Conservation (phyloP, 495 filamentous ascomycete species). For the Apodospora peruviana region DNA sequence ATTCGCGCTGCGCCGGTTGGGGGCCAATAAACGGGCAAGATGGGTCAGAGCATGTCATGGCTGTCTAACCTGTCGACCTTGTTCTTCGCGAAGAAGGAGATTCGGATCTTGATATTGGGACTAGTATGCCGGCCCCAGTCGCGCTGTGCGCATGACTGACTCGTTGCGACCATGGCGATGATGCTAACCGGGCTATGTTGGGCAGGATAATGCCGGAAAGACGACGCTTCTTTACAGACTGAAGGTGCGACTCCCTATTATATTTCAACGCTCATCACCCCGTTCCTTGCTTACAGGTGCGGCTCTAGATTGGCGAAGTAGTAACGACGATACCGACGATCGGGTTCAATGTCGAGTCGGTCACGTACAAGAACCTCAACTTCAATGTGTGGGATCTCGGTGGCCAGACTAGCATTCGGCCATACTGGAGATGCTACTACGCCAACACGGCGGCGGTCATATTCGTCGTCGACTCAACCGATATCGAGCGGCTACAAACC, state of each 20-base stretch:
- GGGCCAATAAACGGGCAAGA: slow-evolving; percentile 46
- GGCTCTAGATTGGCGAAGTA: slow-evolving; percentile 83
- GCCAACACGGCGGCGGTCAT: slow-evolving; percentile 98
- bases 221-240: slow-evolving; percentile 94
- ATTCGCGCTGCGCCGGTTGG: too few species aligned
- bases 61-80: slow-evolving; percentile 64
- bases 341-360: slow-evolving; percentile 97
- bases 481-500: slow-evolving; percentile 88
- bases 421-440: slow-evolving; percentile 99
- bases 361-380: slow-evolving; percentile 94
- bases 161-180: not conserved
- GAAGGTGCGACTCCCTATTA: slow-evolving; percentile 57
- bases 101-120: slow-evolving; percentile 90
- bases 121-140: slow-evolving; percentile 56
- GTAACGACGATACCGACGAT: slow-evolving; percentile 99
- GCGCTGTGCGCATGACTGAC: not conserved
- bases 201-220: slow-evolving; percentile 96
- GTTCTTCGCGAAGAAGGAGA: slow-evolving; percentile 92
- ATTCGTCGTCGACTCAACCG: slow-evolving; percentile 96
- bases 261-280: not conserved
- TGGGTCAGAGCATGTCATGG: slow-evolving; percentile 79
- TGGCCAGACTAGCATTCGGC: slow-evolving; percentile 93
- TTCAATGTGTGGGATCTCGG: slow-evolving; percentile 99
- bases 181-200: slow-evolving; percentile 19
- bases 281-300: not conserved